phyloP scores from a whole-genome alignment of 2,329 filamentous ascomycete genomes.

The Pestalotiopsis sp. region DNA sequence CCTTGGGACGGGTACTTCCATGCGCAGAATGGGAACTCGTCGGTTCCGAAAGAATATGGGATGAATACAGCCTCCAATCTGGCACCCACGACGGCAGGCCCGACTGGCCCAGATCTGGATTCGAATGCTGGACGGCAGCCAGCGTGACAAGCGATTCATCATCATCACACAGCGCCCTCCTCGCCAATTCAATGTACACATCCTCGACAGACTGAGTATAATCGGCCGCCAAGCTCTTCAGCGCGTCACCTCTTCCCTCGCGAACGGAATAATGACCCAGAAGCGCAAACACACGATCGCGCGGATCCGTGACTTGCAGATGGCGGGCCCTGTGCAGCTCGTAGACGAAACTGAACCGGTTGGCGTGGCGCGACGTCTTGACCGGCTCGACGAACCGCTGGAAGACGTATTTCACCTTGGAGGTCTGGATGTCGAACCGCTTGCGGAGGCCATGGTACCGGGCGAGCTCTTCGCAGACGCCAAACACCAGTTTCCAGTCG shows the following conservation, averaged over 20 bases:
- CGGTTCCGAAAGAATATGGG: neutral
- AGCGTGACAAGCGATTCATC: neutral
- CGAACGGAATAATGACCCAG: neutral
- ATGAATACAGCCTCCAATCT: neutral
- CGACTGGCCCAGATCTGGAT: rapidly evolving
- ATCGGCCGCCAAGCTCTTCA: neutral
- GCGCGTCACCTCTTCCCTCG: neutral
- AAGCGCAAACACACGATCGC: neutral
- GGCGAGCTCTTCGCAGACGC: neutral
- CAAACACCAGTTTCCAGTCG: neutral
- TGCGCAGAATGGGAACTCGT: neutral
- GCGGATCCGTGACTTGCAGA: neutral
- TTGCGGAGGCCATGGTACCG: neutral
- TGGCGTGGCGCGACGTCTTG: neutral
- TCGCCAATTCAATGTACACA: neutral
- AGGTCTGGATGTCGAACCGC: neutral
- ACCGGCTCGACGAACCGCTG: neutral
- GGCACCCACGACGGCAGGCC: neutral
- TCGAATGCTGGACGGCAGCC: neutral
- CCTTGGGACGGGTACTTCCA: neutral
- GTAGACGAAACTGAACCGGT: neutral
- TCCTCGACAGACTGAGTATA: neutral
- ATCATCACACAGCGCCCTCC: neutral
- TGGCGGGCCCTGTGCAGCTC: neutral
- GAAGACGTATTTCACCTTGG: neutral